phyloP scores from a whole-genome alignment of 441 rosid species.

The Pelargonium citronellum region DNA sequence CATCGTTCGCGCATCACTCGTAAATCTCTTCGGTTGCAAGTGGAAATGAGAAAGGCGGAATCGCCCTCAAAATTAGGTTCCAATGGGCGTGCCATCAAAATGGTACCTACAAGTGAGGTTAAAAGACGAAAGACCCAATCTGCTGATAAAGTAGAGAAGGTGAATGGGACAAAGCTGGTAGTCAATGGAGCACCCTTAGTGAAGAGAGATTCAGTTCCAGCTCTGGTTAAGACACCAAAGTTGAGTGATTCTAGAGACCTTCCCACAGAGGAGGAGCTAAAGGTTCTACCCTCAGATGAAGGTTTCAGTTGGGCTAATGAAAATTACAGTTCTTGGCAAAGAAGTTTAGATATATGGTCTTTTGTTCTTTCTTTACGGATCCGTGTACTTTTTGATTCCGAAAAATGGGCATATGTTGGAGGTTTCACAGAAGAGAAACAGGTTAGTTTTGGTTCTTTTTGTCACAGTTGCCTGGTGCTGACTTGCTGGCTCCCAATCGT shows the following conservation, averaged over 20 bases:
- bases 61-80: constrained; percentile 10
- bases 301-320: constrained; percentile 30
- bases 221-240: constrained; percentile 11
- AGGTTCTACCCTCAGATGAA: constrained; percentile 24
- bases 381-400: constrained; percentile 23
- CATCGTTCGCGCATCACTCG: background rate
- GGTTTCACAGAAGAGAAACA: constrained; percentile 24
- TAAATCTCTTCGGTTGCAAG: constrained; percentile 9
- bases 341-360: constrained; percentile 29
- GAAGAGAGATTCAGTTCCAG: constrained; percentile 11
- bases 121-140: constrained; percentile 16
- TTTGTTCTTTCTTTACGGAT: constrained; percentile 22
- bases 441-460: constrained; percentile 6
- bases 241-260: constrained; percentile 5
- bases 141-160: constrained; percentile 10
- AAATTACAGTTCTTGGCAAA: constrained; percentile 24
- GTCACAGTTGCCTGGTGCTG: background rate
- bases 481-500: background rate
- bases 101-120: constrained; percentile 27
- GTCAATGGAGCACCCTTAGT: constrained; percentile 21
- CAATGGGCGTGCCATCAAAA: constrained; percentile 21
- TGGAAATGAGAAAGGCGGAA: constrained; percentile 19
- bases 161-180: constrained; percentile 20
- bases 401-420: constrained; percentile 25
- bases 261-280: constrained; percentile 22